Conservation (phyloP, 202 grass and related monocot genomes). For the Hordeum pubiflorum region DNA sequence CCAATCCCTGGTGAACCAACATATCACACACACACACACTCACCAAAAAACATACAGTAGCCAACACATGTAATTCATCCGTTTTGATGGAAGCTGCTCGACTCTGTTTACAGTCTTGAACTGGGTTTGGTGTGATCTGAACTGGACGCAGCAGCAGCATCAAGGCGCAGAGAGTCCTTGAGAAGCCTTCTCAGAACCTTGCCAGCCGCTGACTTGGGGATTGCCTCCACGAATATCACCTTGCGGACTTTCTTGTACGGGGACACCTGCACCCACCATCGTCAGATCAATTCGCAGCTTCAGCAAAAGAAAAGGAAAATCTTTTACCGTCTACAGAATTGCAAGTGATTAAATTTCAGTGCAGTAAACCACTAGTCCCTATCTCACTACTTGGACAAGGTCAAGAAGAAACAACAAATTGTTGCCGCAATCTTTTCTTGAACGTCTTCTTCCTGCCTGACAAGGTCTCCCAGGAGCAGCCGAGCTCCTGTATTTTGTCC, state of each 20-base stretch:
- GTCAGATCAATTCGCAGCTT: background rate
- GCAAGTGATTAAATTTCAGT: background rate
- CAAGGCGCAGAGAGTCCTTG: conserved; percentile 27
- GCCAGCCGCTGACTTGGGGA: conserved; percentile 73
- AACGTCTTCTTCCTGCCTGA: background rate
- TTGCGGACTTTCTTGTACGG: conserved; percentile 83
- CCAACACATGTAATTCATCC: background rate
- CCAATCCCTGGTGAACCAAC: background rate
- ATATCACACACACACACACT: background rate
- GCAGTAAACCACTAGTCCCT: background rate
- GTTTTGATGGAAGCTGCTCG: background rate
- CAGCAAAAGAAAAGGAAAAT: background rate
- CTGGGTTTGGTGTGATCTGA: background rate
- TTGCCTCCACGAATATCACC: conserved; percentile 81
- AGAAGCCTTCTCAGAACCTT: conserved; percentile 76
- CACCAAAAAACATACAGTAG: background rate
- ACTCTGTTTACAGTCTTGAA: conserved; percentile 33
- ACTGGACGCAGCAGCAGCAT: background rate
- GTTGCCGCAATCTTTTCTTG: background rate
- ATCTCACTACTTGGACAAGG: background rate
- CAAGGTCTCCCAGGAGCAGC: conserved; percentile 5
- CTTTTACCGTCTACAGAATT: background rate
- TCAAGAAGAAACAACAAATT: conserved; percentile 24
- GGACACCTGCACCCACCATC: conserved; percentile 48
- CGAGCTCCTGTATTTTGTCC: background rate